Evolutionary conservation across 495 filamentous ascomycete genomes (phyloP).

Genomic region (Friedmanniomyces simplex): DNA sequence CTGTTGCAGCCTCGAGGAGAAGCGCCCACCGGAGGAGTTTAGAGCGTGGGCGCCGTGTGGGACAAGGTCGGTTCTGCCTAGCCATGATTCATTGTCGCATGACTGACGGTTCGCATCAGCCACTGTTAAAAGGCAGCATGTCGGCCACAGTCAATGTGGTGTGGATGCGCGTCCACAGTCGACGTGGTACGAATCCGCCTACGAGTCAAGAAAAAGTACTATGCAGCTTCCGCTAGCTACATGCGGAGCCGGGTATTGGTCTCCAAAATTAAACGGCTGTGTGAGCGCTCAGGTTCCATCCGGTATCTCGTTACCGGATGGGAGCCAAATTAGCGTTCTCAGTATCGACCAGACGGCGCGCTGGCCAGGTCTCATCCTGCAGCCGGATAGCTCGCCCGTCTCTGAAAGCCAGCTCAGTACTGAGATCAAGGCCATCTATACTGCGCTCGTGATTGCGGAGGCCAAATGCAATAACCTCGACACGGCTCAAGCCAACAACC

Average conservation of each 20-base stretch:
- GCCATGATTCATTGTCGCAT: not conserved
- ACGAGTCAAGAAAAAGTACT: not conserved
- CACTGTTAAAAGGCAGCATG: not conserved
- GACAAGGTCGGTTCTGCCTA: not conserved
- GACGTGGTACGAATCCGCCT: not conserved
- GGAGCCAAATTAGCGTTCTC: not conserved
- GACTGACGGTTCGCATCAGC: not conserved
- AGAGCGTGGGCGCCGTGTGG: not conserved
- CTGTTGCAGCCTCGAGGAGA: not conserved
- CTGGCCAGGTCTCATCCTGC: slow-evolving; percentile 24
- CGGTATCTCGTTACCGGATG: not conserved
- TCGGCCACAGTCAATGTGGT: not conserved
- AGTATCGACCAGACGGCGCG: not conserved
- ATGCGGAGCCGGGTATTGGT: not conserved
- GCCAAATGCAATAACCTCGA: slow-evolving; percentile 67
- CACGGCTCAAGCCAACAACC: slow-evolving; percentile 35
- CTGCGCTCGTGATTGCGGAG: slow-evolving; percentile 68
- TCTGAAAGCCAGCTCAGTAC: slow-evolving; percentile 63
- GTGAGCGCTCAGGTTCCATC: not conserved
- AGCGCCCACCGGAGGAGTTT: not conserved
- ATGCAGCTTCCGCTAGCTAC: not conserved
- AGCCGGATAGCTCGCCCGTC: slow-evolving; percentile 57
- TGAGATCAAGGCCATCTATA: slow-evolving; percentile 65
- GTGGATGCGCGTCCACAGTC: not conserved
- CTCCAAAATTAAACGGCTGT: not conserved